Percentiles rank a stretch among this genome's conserved stretches.
Evolutionary conservation across 495 filamentous ascomycete species (phyloP).

Genomic region (Podospora didyma): DNA sequence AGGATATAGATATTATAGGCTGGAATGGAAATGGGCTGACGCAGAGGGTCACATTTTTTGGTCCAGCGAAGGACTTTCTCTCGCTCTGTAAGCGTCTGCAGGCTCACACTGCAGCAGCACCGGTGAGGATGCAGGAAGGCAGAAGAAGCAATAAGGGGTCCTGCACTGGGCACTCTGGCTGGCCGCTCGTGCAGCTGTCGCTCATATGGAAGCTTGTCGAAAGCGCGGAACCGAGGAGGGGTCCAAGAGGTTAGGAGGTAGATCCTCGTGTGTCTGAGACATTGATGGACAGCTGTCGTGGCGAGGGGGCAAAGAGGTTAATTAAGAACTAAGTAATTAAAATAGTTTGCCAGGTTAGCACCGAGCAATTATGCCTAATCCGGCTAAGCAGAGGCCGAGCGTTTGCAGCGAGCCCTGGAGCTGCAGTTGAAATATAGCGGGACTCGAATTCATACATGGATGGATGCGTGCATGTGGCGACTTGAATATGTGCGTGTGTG

Average conservation of each 20-base stretch:
- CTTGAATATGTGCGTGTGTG: too few relatives aligned
- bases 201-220: neutral
- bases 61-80: neutral
- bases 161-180: neutral
- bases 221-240: too few relatives aligned
- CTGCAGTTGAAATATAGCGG: neutral
- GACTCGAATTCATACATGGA: neutral
- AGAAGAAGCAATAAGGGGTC: neutral
- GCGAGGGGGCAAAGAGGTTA: neutral
- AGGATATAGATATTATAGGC: neutral
- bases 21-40: neutral
- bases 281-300: neutral
- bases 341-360: neutral
- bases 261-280: too few relatives aligned
- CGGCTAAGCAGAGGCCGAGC: neutral
- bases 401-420: neutral
- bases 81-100: neutral
- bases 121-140: neutral
- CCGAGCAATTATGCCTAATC: neutral
- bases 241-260: too few relatives aligned
- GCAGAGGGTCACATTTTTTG: neutral
- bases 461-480: too few relatives aligned
- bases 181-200: neutral
- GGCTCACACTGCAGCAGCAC: neutral
- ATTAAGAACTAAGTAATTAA: neutral